phyloP scores from a whole-genome alignment of 768 basidiomycete species.

The Polyporus arcularius region DNA sequence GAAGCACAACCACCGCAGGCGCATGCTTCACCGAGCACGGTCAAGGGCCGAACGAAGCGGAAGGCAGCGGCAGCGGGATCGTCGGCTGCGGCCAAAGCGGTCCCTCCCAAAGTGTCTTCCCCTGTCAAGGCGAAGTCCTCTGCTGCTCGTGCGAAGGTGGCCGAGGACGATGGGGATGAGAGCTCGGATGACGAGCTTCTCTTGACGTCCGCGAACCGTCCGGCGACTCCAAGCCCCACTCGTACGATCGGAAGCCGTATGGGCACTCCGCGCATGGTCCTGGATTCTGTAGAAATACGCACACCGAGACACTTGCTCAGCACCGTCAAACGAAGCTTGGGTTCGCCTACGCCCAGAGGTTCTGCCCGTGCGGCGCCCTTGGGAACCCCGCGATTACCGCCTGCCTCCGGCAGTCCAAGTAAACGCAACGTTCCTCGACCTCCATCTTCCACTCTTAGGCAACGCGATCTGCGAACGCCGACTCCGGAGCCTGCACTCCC shows the following conservation, averaged over 20 bases:
- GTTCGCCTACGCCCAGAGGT: slow-evolving; percentile 9
- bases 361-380: slow-evolving; percentile 3
- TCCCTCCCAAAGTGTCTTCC: background rate
- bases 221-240: slow-evolving; percentile 6
- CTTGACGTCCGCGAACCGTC: slow-evolving; percentile 11
- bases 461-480: background rate
- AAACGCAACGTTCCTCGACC: background rate
- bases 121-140: slow-evolving; percentile 1
- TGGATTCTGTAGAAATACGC: slow-evolving; percentile 29
- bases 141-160: background rate
- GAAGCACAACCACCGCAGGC: background rate
- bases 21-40: background rate
- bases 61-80: background rate
- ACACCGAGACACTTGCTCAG: slow-evolving; percentile 21
- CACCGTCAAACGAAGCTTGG: slow-evolving; percentile 1
- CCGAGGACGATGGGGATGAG: background rate
- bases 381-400: slow-evolving; percentile 14
- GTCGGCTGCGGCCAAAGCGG: background rate
- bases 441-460: background rate
- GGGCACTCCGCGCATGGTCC: slow-evolving; percentile 21
- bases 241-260: background rate
- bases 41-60: background rate
- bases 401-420: background rate
- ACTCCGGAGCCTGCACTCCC: slow-evolving; percentile 4
- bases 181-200: slow-evolving; percentile 18